These are phyloP conservation scores for Ambrosia artemisiifolia DNA, from an alignment of 129 eudicot genomes.

Conservation along the genomic window DNA sequence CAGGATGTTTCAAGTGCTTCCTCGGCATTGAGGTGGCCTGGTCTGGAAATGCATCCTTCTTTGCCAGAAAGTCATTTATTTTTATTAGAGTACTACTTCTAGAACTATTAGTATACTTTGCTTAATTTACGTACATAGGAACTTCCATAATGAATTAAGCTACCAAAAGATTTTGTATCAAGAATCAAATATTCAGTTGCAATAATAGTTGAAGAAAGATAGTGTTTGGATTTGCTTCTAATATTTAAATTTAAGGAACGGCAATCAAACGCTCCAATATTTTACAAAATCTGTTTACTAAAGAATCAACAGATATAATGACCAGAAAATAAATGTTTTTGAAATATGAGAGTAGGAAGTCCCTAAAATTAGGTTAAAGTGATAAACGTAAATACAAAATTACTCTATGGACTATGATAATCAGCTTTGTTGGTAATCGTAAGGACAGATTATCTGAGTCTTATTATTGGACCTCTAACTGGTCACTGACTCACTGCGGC, in stretches of 20 bases:
- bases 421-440: background rate
- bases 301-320: background rate
- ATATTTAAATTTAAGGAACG: background rate
- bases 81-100: background rate
- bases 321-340: background rate
- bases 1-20: background rate
- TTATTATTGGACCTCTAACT: background rate
- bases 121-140: background rate
- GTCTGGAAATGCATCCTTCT: background rate
- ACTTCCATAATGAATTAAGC: background rate
- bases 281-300: background rate
- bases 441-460: background rate
- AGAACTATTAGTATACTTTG: background rate
- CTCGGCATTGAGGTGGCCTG: background rate
- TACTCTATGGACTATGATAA: background rate
- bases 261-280: background rate
- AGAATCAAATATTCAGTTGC: conserved; percentile 1
- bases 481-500: background rate
- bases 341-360: background rate
- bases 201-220: background rate
- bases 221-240: background rate
- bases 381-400: background rate
- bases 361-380: background rate
- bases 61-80: background rate
- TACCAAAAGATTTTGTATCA: background rate